Base-by-base conservation (phyloP, 108 stramenopile genomes). In the Cyclostephanos invisitatus region DNA sequence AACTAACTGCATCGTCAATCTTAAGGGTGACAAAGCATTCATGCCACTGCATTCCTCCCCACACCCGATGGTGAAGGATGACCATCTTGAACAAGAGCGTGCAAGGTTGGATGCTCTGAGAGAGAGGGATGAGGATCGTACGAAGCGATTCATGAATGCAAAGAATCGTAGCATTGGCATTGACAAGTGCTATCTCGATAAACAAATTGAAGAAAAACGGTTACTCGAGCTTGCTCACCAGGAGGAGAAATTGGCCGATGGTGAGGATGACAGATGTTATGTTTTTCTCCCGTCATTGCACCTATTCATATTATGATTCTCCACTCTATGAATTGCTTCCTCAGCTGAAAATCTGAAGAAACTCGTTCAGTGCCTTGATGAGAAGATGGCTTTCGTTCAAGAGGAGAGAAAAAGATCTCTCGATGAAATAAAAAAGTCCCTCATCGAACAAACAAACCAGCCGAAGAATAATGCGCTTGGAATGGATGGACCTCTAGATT, bases 391-490 rank as follows among this genome's bases (percentile, higher is more conserved):
- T 35, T 61, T 61, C 17, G 21, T 36, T 22, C 61, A 80, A 10
- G 35, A 68, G 25, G 60, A 44, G 50, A 80, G 51, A 44, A 56
- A 44, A 44, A 32, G 59, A 80, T 68, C 67, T 32, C 66, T 73
- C 22, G 59, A 77, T 42, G 76, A 77, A 53, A 18, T 77, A 0
- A 73, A 54, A 47, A 58, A 17, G 61, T 60, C 75, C 7, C 59
- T 82, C 12, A 72, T 67, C 25, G 65, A 82, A 58, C 81, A 82
- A 82, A 53, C 36, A 1, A 67, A 44, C 20, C 77, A 62, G 12
- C 81, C 81, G 9, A 77, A 78, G 47, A 82, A 82, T 53, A 82
- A 77, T 68, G 81, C 81, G 24, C 63, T 82, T 25, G 62, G 57
- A 8, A 73, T 36, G 37, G 66, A 77, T 12, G 81, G 66, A 21